These are phyloP conservation scores for Auriscalpium orientale DNA, from an alignment of 768 basidiomycete genomes.

Conservation along the genomic window DNA sequence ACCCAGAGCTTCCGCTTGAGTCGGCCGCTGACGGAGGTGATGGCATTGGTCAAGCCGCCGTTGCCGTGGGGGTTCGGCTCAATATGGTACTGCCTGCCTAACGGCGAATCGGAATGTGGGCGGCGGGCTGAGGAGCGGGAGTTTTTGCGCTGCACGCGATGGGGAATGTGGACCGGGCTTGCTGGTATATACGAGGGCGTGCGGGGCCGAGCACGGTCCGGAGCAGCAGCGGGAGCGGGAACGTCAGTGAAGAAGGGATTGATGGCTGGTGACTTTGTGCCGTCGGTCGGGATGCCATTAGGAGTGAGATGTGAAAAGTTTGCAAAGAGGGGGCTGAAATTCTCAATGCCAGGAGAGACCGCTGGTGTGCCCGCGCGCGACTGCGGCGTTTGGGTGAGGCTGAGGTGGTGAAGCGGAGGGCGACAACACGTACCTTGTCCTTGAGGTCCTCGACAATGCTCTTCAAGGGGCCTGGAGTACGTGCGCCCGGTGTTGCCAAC, in stretches of 20 bases:
- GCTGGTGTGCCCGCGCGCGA: conserved; percentile 36
- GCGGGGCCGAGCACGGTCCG: conserved; percentile 11
- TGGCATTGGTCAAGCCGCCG: conserved; percentile 77
- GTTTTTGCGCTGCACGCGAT: conserved; percentile 40
- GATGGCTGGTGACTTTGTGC: conserved; percentile 5
- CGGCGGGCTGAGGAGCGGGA: conserved; percentile 47
- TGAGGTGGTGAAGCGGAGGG: neutral
- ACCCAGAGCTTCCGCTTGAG: conserved; percentile 53
- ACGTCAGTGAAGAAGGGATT: conserved; percentile 18
- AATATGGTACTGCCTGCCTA: conserved; percentile 34
- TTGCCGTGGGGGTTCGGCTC: conserved; percentile 70
- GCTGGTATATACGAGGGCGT: conserved; percentile 21
- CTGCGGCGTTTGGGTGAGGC: conserved; percentile 5
- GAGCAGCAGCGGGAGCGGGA: conserved; percentile 3
- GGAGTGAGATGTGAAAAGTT: conserved; percentile 16
- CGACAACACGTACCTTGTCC: conserved; percentile 42
- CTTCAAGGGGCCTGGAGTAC: conserved; percentile 37
- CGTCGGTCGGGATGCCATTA: conserved; percentile 9
- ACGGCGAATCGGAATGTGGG: conserved; percentile 26
- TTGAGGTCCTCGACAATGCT: conserved; percentile 78
- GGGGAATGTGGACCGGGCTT: conserved; percentile 26
- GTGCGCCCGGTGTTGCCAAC: conserved; percentile 10
- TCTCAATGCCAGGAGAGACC: conserved; percentile 36
- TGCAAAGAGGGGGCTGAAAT: conserved; percentile 50
- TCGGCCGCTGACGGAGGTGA: conserved; percentile 50